Conservation (phyloP, 202 grass and related monocot species). For the Miscanthus sacchariflorus region DNA sequence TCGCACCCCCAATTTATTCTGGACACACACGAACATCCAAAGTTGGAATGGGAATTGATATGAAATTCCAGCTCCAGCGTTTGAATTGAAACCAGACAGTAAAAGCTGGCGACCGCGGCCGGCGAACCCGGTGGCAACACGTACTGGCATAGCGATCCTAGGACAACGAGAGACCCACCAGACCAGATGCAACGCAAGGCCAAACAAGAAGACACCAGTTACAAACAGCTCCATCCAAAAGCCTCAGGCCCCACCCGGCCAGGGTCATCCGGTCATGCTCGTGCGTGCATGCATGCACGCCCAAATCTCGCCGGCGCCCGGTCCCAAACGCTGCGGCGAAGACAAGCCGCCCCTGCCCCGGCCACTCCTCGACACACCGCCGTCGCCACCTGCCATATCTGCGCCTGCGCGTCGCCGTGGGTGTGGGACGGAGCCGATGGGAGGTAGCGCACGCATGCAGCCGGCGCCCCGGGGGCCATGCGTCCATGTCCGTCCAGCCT, state of each 20-base stretch:
- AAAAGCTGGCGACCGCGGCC: neutral
- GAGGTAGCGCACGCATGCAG: neutral
- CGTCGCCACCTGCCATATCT: constrained; percentile 23
- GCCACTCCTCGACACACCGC: neutral
- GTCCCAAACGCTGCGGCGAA: neutral
- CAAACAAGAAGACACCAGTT: no score
- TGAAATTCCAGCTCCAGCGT: neutral
- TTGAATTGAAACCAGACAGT: neutral
- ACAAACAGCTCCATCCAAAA: neutral
- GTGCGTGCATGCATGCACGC: neutral
- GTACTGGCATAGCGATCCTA: neutral
- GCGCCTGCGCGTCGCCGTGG: neutral
- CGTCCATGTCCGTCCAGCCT: neutral
- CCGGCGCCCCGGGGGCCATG: neutral
- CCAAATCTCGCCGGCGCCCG: constrained; percentile 3
- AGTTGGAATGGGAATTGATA: neutral
- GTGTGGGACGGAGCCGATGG: neutral
- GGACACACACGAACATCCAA: neutral
- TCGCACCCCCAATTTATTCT: no score
- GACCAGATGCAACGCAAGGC: no score
- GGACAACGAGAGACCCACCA: neutral
- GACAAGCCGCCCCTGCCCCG: neutral
- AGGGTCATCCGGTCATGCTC: no score
- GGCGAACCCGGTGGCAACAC: constrained; percentile 30
- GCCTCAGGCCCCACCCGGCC: neutral